Evolutionary conservation across 108 stramenopile species (phyloP).

Genomic region (Schizochytrium sp.): DNA sequence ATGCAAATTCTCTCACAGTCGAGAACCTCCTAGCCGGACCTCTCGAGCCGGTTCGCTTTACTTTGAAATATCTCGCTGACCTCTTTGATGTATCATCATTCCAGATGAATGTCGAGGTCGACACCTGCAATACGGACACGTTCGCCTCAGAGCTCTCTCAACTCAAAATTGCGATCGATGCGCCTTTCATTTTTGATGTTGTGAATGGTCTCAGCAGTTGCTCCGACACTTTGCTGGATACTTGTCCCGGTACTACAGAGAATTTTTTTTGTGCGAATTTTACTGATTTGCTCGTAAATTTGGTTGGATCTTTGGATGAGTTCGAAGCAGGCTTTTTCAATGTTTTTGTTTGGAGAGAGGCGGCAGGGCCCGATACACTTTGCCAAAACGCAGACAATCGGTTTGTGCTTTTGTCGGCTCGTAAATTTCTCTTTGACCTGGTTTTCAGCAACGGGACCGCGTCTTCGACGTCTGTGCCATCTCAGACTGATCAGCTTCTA

Average conservation of each 20-base stretch:
- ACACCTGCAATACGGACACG: neutral
- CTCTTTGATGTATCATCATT: neutral
- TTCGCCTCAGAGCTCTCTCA: neutral
- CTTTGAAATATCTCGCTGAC: neutral
- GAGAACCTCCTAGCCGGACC: constrained; percentile 14
- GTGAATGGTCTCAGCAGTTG: neutral
- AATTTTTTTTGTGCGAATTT: too few species aligned
- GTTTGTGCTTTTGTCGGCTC: neutral
- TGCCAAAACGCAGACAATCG: neutral
- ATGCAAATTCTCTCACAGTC: neutral
- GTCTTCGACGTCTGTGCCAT: neutral
- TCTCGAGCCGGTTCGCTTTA: neutral
- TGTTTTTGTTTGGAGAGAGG: neutral
- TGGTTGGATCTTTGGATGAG: too few species aligned
- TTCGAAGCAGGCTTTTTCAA: neutral
- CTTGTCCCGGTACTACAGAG: too few species aligned
- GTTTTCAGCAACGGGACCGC: neutral
- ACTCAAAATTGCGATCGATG: neutral
- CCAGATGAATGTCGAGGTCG: neutral
- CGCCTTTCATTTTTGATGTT: neutral
- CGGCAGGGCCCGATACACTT: neutral
- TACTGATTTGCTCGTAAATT: too few species aligned
- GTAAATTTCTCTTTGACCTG: constrained; percentile 40
- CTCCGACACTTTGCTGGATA: neutral
- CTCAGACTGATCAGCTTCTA: constrained; percentile 2